Base-by-base conservation (phyloP, 306 rosid species). In the Dalbergia cultrata region DNA sequence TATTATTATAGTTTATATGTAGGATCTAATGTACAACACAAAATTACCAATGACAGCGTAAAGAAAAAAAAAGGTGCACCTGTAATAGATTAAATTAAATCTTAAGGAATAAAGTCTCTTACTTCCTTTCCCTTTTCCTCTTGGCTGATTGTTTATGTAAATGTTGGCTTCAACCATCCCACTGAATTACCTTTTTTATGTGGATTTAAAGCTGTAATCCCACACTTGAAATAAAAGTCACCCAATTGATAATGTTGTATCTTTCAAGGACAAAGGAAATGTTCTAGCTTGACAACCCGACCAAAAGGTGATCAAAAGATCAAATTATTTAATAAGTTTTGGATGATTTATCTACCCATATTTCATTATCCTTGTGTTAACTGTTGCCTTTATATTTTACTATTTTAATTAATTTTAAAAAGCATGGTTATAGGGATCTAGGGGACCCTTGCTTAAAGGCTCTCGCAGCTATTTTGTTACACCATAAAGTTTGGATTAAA, bases 211-310 rank as follows among this genome's bases (percentile, higher is more conserved):
- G 79, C 80, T 75, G 35, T n/a, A 49, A 82, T 71, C 80, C 67
- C 82, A 67, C 71, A 22, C 67, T 53, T 75, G 85, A 87, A 79
- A 87, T 66, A 77, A 84, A 91, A 84, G 73, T 3, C 83, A 26
- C 67, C 74, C 33, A 63, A 76, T 17, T 58, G 68, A 41, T 63
- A 59, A 33, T 86, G 89, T 86, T 80, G 80, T 78, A 86, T 66
- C 85, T 85, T 86, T 87, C 52, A 13, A 76, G 69, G 92, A 90
- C 90, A 90, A 60, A 74, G 33, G 62, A 74, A 76, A 61, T 78
- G 68, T 73, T 85, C 68, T 75, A 84, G 89, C 88, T 70, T 74
- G 80, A 71, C 88, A 79, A 49, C 54, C 79, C 85, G 74, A 69
- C 79, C 86, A 66, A 88, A 72, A 49, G 77, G 77, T 65, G 0